Evolutionary conservation across 345 rosid species (phyloP).

Genomic region (Dovyalis caffra): DNA sequence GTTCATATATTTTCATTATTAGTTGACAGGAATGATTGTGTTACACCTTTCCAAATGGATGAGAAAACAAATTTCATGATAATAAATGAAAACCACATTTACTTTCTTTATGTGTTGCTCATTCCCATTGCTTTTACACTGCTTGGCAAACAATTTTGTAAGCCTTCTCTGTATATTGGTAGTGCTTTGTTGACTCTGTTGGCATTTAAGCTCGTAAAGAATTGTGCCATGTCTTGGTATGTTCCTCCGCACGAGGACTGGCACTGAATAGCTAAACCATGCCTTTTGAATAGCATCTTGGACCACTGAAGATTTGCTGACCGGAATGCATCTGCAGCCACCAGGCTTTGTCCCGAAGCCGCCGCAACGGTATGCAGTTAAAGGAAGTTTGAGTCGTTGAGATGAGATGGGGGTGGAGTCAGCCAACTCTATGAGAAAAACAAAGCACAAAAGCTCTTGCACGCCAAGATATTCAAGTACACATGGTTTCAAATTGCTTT

Average conservation of each 20-base stretch:
- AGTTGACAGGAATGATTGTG: slow-evolving; percentile 1
- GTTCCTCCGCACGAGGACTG: not conserved
- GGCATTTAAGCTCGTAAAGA: not conserved
- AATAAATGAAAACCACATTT: not conserved
- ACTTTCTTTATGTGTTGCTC: not conserved
- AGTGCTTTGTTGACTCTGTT: not conserved
- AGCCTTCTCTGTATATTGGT: not conserved
- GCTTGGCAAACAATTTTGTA: not conserved
- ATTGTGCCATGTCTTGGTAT: not conserved
- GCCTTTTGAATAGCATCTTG: not conserved
- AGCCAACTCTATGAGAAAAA: not conserved
- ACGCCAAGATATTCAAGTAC: not conserved
- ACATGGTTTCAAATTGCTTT: too few relatives aligned
- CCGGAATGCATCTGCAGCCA: not conserved
- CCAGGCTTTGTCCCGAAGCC: not conserved
- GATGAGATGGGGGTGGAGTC: not conserved
- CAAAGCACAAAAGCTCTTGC: not conserved
- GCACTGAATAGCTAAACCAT: not conserved
- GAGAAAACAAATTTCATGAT: not conserved
- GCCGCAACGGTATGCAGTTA: not conserved
- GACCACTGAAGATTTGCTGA: not conserved
- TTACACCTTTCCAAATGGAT: not conserved
- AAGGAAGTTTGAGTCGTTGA: not conserved
- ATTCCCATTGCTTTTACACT: not conserved
- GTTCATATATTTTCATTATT: not conserved